Evolutionary conservation across 805 yeast genomes (phyloP), one percentile per base, ranked within the genome.

Genomic region (Maudiozyma barnettii): DNA sequence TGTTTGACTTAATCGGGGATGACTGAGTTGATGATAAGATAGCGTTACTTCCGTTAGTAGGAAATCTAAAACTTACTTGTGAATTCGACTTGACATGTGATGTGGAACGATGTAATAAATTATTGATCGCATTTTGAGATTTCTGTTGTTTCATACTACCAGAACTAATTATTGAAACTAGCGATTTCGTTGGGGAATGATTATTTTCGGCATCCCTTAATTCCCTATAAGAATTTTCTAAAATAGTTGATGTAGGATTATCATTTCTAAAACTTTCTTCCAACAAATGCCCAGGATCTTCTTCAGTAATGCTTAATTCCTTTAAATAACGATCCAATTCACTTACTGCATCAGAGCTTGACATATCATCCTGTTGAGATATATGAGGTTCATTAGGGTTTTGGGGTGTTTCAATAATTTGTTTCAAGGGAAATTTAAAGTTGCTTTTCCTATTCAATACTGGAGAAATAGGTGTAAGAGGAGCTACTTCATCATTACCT

Each of bases 121-220:
- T 41, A 18, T 44, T 42, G 12, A 39, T 9, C 9, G 47, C 19
- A 23, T 49, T 53, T 30, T 49, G 52, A 20, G 60, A 54, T 43
- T 49, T 45, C 39, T 54, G 57, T n/a, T 51, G 48, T 14, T 51
- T 47, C 14, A 51, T 6, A 33, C 53, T 50, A 21, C 51, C 56
- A 9, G 45, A 45, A 10, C 60, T 59, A 13, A 58, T 50, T 14
- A 61, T 54, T 1, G 67, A 64, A 9, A 53, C 53, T 22, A 64
- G 49, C 10, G 68, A 64, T 53, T 64, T 64, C 1, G 66, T 61
- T 26, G 68, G 68, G 1, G 68, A 64, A 48, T 64, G 66, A 33
- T 54, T 51, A 16, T 56, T 50, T 16, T 46, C 51, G 5, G 52
- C 43, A 42, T 55, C 49, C 2, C 50, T 41, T 29, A 54, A 26